Evolutionary conservation across 2,329 filamentous ascomycete genomes (phyloP).

Genomic region (Trichophyton verrucosum): DNA sequence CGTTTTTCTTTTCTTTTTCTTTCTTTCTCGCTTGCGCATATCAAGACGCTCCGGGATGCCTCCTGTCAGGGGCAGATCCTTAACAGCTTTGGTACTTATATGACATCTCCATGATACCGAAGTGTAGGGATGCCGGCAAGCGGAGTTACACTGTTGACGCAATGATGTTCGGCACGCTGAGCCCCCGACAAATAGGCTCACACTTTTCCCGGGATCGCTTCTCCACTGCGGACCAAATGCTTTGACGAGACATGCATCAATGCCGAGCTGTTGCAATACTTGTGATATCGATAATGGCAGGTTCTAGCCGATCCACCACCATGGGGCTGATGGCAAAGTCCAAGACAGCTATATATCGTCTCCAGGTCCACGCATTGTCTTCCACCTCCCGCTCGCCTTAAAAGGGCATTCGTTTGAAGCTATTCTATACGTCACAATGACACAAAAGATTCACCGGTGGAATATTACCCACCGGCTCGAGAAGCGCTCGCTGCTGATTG

Average conservation of each 20-base stretch:
- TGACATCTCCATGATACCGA: no score
- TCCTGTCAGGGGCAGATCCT: no score
- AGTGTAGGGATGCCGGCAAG: no score
- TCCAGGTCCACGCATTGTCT: not conserved
- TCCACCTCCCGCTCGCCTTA: no score
- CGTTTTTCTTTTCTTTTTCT: no score
- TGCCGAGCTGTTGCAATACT: not conserved
- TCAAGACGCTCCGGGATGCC: no score
- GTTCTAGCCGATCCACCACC: not conserved
- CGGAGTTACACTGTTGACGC: no score
- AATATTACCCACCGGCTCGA: constrained; percentile 44
- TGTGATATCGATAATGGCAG: not conserved
- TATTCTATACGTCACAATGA: not conserved
- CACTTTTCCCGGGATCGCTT: not conserved
- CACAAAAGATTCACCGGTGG: constrained; percentile 15
- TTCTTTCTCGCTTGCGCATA: no score
- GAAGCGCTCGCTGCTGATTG: constrained; percentile 45
- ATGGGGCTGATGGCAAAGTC: not conserved
- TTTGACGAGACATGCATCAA: not conserved
- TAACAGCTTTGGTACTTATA: no score
- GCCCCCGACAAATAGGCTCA: not conserved
- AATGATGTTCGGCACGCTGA: no score
- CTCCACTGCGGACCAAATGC: not conserved
- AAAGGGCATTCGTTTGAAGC: no score
- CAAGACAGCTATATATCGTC: not conserved